Evolutionary conservation across 78 protist species (phyloP), one percentile per base, ranked within the genome.

Genomic region (slime mould (Dictyostelium discoideum)): DNA sequence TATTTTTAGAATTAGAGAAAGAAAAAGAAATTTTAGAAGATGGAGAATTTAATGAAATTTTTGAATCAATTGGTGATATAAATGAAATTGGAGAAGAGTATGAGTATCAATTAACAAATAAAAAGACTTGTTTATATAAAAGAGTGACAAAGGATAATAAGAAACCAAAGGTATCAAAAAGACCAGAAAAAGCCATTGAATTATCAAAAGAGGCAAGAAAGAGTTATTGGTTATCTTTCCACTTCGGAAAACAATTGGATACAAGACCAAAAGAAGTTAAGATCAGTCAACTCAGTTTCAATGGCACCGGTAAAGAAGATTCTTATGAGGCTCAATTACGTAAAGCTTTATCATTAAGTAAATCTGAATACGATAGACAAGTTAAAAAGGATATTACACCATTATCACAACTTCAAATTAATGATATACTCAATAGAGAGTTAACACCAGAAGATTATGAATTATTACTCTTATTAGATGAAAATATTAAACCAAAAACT

Each of bases 381-480:
- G 8, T 80, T 3, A 32, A 65, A 3, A 46, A 32, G 10, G 77
- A 69, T 1, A 11, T 69, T 3, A 16, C 24, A 16, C 81, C 81
- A 37, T 65, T 90, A 1, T n/a, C 88, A 5, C 95, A 90, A 73
- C 16, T 37, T 20, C 95, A 90, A 73, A 90, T 90, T 39, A 90
- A 90, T 67, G 96, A 93, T n/a, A 22, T 93, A 1, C 87, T 87
- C 29, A 93, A 85, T 63, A 80, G 96, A 73, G 96, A 93, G 10
- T 46, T 93, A 11, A 93, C 96, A 7, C 96, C 96, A 32, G 96
- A 93, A 32, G 96, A 93, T 42, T 93, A 93, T 26, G 96, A 93
- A 44, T 26, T 93, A n/a, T 72, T 93, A 1, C 29, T 85, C 0
- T 85, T 93, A 22, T 22, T 93, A 22, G 96, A 93, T 63, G 65